These are phyloP conservation scores for Nepenthes alata DNA, from an alignment of 179 eudicot genomes.

Conservation along the genomic window DNA sequence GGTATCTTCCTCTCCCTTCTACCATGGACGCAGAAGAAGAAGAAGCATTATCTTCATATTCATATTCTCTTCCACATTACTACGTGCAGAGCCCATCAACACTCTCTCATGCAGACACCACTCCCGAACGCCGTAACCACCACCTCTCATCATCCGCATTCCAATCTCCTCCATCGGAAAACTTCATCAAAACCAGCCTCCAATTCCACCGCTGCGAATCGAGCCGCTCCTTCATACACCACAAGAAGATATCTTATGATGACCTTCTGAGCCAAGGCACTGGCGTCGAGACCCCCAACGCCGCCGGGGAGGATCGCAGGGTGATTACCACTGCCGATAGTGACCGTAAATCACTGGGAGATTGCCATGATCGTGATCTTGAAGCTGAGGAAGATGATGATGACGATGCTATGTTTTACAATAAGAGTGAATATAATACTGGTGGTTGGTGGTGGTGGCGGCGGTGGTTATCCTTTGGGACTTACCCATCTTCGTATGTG, in stretches of 20 bases:
- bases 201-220: neutral
- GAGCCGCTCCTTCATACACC: neutral
- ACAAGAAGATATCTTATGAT: neutral
- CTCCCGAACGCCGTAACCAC: neutral
- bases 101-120: slow-evolving; percentile 22
- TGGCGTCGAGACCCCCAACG: neutral
- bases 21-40: slow-evolving; percentile 37
- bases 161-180: slow-evolving; percentile 7
- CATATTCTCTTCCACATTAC: slow-evolving; percentile 18
- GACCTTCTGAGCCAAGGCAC: neutral
- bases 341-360: neutral
- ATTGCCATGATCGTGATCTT: slow-evolving; percentile 8
- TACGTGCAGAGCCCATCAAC: slow-evolving; percentile 69
- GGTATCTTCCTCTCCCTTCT: neutral
- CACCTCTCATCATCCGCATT: neutral
- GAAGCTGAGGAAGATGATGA: slow-evolving; percentile 4
- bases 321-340: too few relatives aligned
- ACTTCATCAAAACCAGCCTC: neutral
- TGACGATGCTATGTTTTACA: slow-evolving; percentile 2
- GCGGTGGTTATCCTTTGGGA: slow-evolving; percentile 35
- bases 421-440: neutral
- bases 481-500: slow-evolving; percentile 24
- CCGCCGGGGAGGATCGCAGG: neutral
- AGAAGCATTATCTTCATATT: slow-evolving; percentile 28
- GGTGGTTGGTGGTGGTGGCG: slow-evolving; percentile 18